Conservation (phyloP, 2,329 filamentous ascomycete species). For the Thielaviopsis populi region DNA sequence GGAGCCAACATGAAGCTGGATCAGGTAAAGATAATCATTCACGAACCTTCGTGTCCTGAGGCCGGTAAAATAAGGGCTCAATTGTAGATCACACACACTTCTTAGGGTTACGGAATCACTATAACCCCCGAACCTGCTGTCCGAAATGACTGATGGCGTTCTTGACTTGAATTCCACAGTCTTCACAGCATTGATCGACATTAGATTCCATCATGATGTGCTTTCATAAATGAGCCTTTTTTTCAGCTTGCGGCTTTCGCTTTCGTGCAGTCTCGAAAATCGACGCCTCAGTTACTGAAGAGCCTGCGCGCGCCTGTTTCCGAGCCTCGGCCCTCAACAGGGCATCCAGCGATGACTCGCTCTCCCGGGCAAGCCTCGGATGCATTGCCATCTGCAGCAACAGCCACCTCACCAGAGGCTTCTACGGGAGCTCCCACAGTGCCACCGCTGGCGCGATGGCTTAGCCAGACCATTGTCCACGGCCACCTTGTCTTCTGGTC, state of each 20-base stretch:
- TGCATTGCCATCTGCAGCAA: neutral
- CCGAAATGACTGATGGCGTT: neutral
- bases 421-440: neutral
- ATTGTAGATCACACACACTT: neutral
- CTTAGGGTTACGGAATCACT: neutral
- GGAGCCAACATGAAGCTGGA: no score
- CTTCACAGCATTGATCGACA: neutral
- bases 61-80: neutral
- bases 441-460: neutral
- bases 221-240: neutral
- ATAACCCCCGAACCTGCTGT: no score
- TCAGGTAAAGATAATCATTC: no score
- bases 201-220: neutral
- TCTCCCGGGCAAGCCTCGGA: neutral
- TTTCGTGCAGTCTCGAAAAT: neutral
- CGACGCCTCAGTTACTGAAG: neutral
- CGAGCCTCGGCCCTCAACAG: neutral
- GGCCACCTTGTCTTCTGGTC: constrained; percentile 79
- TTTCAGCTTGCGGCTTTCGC: neutral
- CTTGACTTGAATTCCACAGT: neutral
- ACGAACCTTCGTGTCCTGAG: no score
- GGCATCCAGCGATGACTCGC: neutral
- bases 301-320: neutral
- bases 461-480: constrained; percentile 46
- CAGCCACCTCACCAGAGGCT: neutral